A percentile compares a stretch with the other conserved stretches of the same genome.
Evolutionary conservation across 805 yeast genomes (phyloP).

Genomic region (Myxozyma kluyveri): DNA sequence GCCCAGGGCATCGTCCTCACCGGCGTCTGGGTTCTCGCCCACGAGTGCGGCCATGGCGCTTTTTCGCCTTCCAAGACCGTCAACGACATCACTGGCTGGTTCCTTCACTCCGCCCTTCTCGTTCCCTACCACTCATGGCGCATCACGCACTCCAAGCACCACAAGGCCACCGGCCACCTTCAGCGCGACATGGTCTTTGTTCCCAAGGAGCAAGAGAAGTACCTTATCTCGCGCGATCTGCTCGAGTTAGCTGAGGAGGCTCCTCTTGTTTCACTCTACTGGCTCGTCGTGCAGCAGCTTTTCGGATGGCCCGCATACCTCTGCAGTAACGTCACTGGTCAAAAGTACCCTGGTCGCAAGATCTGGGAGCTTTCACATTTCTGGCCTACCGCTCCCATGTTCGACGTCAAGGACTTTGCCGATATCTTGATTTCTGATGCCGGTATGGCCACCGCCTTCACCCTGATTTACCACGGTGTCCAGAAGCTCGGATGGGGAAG

Average conservation of each 20-base stretch:
- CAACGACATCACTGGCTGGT: conserved; percentile 81
- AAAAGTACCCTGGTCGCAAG: conserved; percentile 51
- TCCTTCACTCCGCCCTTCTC: conserved; percentile 69
- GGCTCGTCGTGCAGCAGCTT: conserved; percentile 63
- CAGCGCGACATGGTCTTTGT: conserved; percentile 82
- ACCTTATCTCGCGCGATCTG: conserved; percentile 42
- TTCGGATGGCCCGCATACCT: conserved; percentile 76
- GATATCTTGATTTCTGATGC: conserved; percentile 69
- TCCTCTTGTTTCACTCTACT: conserved; percentile 60
- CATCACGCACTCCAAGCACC: conserved; percentile 79
- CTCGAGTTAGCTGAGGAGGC: conserved; percentile 68
- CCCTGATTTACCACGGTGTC: conserved; percentile 55
- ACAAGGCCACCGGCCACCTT: conserved; percentile 83
- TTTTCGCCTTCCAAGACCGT: conserved; percentile 69
- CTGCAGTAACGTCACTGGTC: conserved; percentile 73
- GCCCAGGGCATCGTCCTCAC: conserved; percentile 66
- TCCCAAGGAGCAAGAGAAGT: conserved; percentile 65
- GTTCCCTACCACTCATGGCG: conserved; percentile 92
- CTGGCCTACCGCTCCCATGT: conserved; percentile 69
- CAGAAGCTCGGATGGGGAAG: conserved; percentile 61
- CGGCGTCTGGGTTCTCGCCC: conserved; percentile 83
- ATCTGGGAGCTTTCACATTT: conserved; percentile 61
- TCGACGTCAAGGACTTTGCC: conserved; percentile 70
- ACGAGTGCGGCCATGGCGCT: conserved; percentile 90
- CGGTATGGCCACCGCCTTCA: conserved; percentile 53